Percentiles rank a stretch among this genome's conserved stretches.
These are phyloP conservation scores for Astrocystis sublimbata DNA, from an alignment of 495 filamentous ascomycete genomes.

Conservation along the genomic window DNA sequence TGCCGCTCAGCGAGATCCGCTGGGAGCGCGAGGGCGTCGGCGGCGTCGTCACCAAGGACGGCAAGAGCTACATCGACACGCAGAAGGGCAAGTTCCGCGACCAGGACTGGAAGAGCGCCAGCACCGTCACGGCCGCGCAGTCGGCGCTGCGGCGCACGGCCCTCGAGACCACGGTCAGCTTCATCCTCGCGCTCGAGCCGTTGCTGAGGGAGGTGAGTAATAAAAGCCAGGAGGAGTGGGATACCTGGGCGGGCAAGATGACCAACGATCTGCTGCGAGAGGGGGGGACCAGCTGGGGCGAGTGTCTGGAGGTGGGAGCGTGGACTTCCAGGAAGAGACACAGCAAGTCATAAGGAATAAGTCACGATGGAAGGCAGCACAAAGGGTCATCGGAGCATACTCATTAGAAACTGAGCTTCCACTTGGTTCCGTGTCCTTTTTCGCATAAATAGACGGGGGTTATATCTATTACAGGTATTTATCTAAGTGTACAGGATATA, in stretches of 20 bases:
- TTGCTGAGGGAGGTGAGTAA: slow-evolving; percentile 77
- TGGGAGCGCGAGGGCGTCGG: slow-evolving; percentile 81
- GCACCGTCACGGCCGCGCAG: slow-evolving; percentile 67
- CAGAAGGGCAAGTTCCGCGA: slow-evolving; percentile 34
- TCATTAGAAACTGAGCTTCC: no score
- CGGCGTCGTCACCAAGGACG: slow-evolving; percentile 54
- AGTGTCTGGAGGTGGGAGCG: slow-evolving; percentile 91
- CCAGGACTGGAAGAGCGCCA: slow-evolving; percentile 25
- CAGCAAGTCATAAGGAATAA: slow-evolving; percentile 17
- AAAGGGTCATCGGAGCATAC: no score
- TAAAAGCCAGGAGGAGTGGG: slow-evolving; percentile 90
- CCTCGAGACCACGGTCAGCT: slow-evolving; percentile 76
- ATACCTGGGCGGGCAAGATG: slow-evolving; percentile 85
- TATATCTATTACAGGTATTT: neutral
- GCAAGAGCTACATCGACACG: slow-evolving; percentile 51
- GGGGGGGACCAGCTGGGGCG: slow-evolving; percentile 75
- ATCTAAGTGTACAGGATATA: neutral
- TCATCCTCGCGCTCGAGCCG: slow-evolving; percentile 87
- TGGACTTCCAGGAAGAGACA: slow-evolving; percentile 83
- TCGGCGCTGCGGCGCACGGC: slow-evolving; percentile 74
- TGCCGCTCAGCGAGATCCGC: slow-evolving; percentile 81
- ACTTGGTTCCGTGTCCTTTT: no score
- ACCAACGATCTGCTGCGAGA: slow-evolving; percentile 79
- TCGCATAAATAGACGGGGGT: no score
- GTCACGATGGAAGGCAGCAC: no score